Percentiles rank a stretch among this genome's conserved stretches.
Evolutionary conservation across 352 stramenopile genomes (phyloP).

Genomic region (Globisporangium megalacanthum): DNA sequence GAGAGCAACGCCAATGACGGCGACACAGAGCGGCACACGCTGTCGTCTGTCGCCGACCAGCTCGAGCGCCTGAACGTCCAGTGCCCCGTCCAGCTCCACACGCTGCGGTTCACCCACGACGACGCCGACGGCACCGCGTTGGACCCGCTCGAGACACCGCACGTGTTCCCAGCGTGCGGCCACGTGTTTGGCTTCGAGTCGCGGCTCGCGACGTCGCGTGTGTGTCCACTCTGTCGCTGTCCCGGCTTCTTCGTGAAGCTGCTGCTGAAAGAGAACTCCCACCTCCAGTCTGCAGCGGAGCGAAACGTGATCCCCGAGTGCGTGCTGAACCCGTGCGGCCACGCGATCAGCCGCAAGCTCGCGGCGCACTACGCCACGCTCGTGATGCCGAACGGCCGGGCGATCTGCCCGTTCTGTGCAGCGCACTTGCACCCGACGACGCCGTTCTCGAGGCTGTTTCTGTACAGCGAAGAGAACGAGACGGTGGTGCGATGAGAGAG

Average conservation of each 20-base stretch:
- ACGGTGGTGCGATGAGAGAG: no score
- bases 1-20: constrained; percentile 21
- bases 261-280: constrained; percentile 69
- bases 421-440: constrained; percentile 56
- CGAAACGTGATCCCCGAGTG: constrained; percentile 62
- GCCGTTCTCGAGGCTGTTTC: constrained; percentile 68
- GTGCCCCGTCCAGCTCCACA: constrained; percentile 72
- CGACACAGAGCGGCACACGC: constrained; percentile 1
- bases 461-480: constrained; percentile 59
- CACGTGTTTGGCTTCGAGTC: constrained; percentile 76
- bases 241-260: constrained; percentile 62
- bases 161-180: constrained; percentile 75
- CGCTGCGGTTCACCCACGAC: constrained; percentile 45
- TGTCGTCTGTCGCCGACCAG: constrained; percentile 53
- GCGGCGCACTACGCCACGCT: constrained; percentile 53
- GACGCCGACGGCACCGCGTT: constrained; percentile 32
- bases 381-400: constrained; percentile 67
- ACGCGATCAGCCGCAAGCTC: constrained; percentile 63
- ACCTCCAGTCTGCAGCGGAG: constrained; percentile 54
- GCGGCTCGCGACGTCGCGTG: constrained; percentile 51
- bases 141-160: constrained; percentile 47
- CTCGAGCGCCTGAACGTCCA: constrained; percentile 68
- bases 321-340: constrained; percentile 80
- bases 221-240: constrained; percentile 63
- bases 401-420: constrained; percentile 79